Base-by-base conservation (phyloP, 1,284 basidiomycete species). In the Ustanciosporium gigantosporum region DNA sequence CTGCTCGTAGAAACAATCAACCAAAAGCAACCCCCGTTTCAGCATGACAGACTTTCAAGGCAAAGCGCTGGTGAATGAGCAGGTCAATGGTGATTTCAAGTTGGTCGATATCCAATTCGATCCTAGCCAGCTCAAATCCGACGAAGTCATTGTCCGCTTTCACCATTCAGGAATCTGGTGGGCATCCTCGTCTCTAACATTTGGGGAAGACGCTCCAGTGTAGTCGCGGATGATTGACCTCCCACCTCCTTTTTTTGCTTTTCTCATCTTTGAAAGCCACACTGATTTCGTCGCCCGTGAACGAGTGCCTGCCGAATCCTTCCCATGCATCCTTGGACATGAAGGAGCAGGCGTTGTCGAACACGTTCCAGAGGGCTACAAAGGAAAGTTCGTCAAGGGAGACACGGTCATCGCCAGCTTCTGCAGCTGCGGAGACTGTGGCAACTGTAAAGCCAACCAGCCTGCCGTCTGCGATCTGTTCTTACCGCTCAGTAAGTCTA, bases 381-480 rank as follows among this genome's bases (percentile, higher is more conserved):
- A 17, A 3, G 51, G 51, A 5, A 7, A 17, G 3, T 31, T 55
- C 25, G 39, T 43, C 16, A 40, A 46, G 5, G 51, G 51, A 11
- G 51, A 55, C 27, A 31, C 41, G 35, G 51, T 55, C 1, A 29
- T 55, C 7, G 51, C 51, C 13, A 55, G 51, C 51, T 55, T 55
- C 23, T 47, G 51, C 45, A 55, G 51, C 38, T 55, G 51, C 22
- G 51, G 51, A 4, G 36, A 36, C 13, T 55, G 51, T 27, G 47
- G 43, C 51, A 55, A 47, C 21, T 55, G 51, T 20, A 27, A 47
- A 6, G 46, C 44, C 15, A 47, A 40, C 25, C 27, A 44, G 25
- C 45, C 51, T 0, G 45, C 51, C 16, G 40, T 22, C 21, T 55
- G 51, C 36, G 51, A 55, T 22, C 17, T 47, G 1, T 55, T 47